Evolutionary conservation across 2,329 filamentous ascomycete species (phyloP).

Genomic region (Pestalotiopsis sp.): DNA sequence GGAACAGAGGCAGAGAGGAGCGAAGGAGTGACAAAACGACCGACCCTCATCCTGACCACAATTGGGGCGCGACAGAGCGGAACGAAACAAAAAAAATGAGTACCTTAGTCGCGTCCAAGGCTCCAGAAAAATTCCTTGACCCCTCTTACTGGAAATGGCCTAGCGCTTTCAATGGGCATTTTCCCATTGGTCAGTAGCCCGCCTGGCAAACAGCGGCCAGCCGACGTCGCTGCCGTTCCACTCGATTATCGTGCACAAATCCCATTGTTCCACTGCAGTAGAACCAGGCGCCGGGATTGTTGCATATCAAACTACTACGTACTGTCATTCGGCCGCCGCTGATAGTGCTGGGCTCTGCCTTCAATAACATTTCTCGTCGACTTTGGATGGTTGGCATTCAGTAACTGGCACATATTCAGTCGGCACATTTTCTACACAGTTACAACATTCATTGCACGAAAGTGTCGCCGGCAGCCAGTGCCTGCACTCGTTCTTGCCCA

Average conservation of each 20-base stretch:
- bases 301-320: background rate
- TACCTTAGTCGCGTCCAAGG: slow-evolving; percentile 7
- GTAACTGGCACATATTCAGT: background rate
- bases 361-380: background rate
- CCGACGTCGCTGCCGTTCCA: slow-evolving; percentile 12
- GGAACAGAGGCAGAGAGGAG: slow-evolving; percentile 12
- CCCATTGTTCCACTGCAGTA: background rate
- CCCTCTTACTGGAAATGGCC: slow-evolving; percentile 34
- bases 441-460: background rate
- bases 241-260: background rate
- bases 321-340: background rate
- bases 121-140: slow-evolving; percentile 24
- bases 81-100: slow-evolving; percentile 9
- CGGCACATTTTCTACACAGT: background rate
- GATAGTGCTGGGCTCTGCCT: background rate
- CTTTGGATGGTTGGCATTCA: background rate
- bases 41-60: slow-evolving; percentile 9
- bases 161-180: slow-evolving; percentile 23
- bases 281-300: background rate
- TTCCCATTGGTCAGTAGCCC: slow-evolving; percentile 26
- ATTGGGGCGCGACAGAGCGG: background rate
- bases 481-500: too few relatives aligned
- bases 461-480: too few relatives aligned
- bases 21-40: slow-evolving; percentile 23
- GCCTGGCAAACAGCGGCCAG: background rate